Evolutionary conservation across 495 filamentous ascomycete genomes (phyloP), one percentile per base, ranked within the genome.

Genomic region (Penicillium coprophilum): DNA sequence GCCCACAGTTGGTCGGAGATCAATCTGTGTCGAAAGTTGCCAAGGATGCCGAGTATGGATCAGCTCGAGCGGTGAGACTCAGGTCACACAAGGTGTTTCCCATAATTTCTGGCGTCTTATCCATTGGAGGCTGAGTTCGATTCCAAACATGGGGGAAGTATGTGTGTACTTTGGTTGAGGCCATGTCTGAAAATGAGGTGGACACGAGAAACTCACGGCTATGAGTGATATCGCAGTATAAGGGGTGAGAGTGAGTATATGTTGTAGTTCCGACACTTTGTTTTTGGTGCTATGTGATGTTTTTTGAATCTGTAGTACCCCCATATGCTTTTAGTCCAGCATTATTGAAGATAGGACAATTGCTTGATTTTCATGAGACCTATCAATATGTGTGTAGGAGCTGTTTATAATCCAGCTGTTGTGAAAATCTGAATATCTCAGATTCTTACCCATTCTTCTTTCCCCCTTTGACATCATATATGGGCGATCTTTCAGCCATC

Each of bases 1-100:
- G 51, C 45, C 27, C 61, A 34, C 60, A 54, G 59, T 63, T 61
- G 55, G 55, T 58, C 62, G 54, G 56, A 58, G 56, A 58, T 55
- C 56, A 53, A 38, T 8, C 34, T 55, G 53, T 55, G 40, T 44
- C 52, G 56, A 56, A 55, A 56, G 20, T 46, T 28, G 62, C 62
- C 55, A 63, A 63, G 65, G 28, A 55, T 32, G 45, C 60, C 56
- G 60, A 66, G 65, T 61, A 53, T 61, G 59, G 40, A 62, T 59
- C 56, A 40, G 53, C 62, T 55, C 57, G 62, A 65, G 53, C 62
- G 62, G 59, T 54, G 55, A 66, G 38, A 53, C 32, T 46, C 30
- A 44, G 45, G 60, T 65, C 46, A 60, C 41, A 61, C 60, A 53
- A 46, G 10, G 44, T 4, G 27, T 6, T 28, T 19, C 17, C 45